phyloP scores from a whole-genome alignment of 108 stramenopile genomes.

The Stephanodiscus minutulus region DNA sequence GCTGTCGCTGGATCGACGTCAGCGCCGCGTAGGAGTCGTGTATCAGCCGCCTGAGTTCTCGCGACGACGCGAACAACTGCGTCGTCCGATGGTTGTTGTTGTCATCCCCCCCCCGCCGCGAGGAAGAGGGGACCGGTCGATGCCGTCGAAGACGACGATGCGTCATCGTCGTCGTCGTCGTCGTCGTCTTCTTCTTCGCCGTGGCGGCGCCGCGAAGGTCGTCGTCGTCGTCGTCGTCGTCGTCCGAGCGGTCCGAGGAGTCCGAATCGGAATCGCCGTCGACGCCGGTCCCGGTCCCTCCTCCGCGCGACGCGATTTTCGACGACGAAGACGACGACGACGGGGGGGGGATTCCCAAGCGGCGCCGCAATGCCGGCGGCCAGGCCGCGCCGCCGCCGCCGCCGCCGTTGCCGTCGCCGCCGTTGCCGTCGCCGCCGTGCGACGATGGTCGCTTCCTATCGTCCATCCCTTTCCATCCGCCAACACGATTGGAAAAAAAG shows the following conservation, averaged over 20 bases:
- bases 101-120: background rate
- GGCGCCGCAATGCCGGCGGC: conserved; percentile 36
- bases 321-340: background rate
- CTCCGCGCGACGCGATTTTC: background rate
- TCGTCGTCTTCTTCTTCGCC: too few relatives aligned
- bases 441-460: too few relatives aligned
- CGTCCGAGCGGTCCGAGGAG: background rate
- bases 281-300: too few relatives aligned
- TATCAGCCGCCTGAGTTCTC: conserved; percentile 28
- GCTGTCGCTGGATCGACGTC: conserved; percentile 68
- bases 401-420: too few relatives aligned
- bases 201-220: background rate
- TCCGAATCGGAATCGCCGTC: conserved; percentile 11
- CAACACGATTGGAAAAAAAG: too few relatives aligned
- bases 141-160: background rate
- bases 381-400: conserved; percentile 11
- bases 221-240: background rate
- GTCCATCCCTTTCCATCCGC: too few relatives aligned
- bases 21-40: conserved; percentile 43
- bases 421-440: too few relatives aligned
- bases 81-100: too few relatives aligned
- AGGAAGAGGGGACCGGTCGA: background rate
- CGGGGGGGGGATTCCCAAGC: conserved; percentile 20
- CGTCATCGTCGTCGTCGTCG: too few relatives aligned
- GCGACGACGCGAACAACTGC: conserved; percentile 20